Evolutionary conservation across 164 flowering plant genomes (phyloP).

Genomic region (Euptelea pleiosperma): DNA sequence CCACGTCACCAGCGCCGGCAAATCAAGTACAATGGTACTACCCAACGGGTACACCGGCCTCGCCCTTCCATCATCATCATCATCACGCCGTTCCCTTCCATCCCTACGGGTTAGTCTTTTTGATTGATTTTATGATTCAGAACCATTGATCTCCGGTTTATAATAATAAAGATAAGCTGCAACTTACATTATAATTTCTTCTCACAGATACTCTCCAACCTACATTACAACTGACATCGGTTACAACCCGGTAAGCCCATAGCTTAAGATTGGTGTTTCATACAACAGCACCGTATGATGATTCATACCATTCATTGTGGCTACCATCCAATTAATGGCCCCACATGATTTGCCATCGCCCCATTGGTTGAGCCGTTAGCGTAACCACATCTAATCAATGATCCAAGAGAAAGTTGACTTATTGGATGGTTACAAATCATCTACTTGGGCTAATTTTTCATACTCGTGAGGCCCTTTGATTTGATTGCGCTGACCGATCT

Average conservation of each 20-base stretch:
- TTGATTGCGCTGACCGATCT: no score
- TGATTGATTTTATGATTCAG: background rate
- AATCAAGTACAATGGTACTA: slow-evolving; percentile 74
- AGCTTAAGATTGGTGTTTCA: no score
- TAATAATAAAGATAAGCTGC: background rate
- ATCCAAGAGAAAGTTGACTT: no score
- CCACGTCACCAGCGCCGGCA: slow-evolving; percentile 33
- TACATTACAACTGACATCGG: slow-evolving; percentile 52
- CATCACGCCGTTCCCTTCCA: slow-evolving; percentile 60
- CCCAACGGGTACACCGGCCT: slow-evolving; percentile 44
- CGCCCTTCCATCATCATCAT: slow-evolving; percentile 45
- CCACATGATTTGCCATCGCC: no score
- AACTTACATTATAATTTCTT: background rate
- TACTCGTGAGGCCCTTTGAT: no score
- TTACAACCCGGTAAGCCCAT: slow-evolving; percentile 58
- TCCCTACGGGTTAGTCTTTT: slow-evolving; percentile 45
- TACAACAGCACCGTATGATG: no score
- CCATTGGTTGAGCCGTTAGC: no score
- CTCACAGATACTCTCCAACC: slow-evolving; percentile 58
- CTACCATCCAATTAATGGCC: no score
- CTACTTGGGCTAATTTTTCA: no score
- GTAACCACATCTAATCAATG: no score
- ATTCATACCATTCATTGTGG: no score
- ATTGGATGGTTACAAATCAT: no score
- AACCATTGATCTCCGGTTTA: background rate